A percentile compares a stretch with the other conserved stretches of the same genome.
phyloP scores from a whole-genome alignment of 164 flowering plant species.

The Vitis amurensis region DNA sequence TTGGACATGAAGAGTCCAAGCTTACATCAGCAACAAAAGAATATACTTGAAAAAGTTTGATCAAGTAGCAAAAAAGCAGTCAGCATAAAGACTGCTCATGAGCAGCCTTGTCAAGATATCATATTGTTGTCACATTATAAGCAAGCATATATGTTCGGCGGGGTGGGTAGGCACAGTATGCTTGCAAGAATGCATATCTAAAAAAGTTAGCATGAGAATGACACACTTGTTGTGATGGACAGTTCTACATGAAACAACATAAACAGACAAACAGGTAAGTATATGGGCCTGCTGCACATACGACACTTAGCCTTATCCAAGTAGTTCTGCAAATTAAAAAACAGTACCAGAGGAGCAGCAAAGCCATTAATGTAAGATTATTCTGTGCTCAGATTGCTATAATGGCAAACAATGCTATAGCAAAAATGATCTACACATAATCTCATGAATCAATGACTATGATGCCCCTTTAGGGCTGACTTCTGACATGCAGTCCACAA shows the following conservation, averaged over 20 bases:
- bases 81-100: too few species aligned
- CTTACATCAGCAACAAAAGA: too few species aligned
- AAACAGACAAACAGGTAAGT: neutral
- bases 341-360: conserved; percentile 4
- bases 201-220: neutral
- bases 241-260: neutral
- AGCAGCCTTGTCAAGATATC: too few species aligned
- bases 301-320: conserved; percentile 1
- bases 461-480: conserved; percentile 2
- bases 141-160: too few species aligned
- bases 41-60: too few species aligned
- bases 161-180: neutral
- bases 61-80: too few species aligned
- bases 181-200: neutral
- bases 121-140: too few species aligned
- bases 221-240: too few species aligned
- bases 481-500: conserved; percentile 6
- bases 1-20: too few species aligned
- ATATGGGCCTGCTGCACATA: neutral
- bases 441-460: neutral
- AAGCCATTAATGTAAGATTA: neutral
- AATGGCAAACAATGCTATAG: neutral
- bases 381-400: neutral
- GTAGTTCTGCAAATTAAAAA: neutral
- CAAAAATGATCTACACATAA: neutral